phyloP scores from a whole-genome alignment of 2,329 filamentous ascomycete genomes.

The Alternaria sp. region DNA sequence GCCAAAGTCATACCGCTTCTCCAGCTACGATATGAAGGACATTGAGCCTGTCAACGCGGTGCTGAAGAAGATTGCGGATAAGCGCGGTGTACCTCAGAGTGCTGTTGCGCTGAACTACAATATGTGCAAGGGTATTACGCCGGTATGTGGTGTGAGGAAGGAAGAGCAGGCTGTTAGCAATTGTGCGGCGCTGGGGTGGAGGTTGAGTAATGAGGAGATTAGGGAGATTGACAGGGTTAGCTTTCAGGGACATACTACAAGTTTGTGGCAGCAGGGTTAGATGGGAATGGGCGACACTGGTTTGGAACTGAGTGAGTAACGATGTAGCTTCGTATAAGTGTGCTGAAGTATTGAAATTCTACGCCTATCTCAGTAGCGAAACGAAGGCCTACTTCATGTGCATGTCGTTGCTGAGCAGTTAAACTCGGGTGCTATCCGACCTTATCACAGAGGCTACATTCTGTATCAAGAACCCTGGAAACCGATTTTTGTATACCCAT shows the following conservation, averaged over 20 bases:
- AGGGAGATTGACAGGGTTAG: conserved; percentile 48
- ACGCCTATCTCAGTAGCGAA: background rate
- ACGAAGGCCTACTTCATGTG: background rate
- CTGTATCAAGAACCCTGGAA: background rate
- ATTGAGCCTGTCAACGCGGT: conserved; percentile 49
- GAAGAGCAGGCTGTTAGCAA: conserved; percentile 51
- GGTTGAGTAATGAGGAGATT: conserved; percentile 52
- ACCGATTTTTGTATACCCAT: background rate
- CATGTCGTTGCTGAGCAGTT: background rate
- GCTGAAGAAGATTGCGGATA: conserved; percentile 46
- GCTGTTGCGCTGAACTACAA: conserved; percentile 55
- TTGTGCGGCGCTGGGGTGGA: conserved; percentile 51
- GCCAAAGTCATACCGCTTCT: conserved; percentile 48
- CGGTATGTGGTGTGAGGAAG: conserved; percentile 52
- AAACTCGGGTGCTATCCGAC: background rate
- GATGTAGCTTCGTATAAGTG: too few relatives aligned
- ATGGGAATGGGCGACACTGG: too few relatives aligned
- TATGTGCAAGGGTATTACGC: conserved; percentile 53
- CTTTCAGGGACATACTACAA: conserved; percentile 35
- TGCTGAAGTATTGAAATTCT: too few relatives aligned
- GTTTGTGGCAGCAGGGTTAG: conserved; percentile 54
- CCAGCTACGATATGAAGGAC: conserved; percentile 53
- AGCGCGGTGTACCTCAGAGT: conserved; percentile 41
- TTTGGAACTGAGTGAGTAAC: too few relatives aligned
- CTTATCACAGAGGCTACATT: background rate